Evolutionary conservation across 345 rosid species (phyloP).

Genomic region (Laguncularia racemosa): DNA sequence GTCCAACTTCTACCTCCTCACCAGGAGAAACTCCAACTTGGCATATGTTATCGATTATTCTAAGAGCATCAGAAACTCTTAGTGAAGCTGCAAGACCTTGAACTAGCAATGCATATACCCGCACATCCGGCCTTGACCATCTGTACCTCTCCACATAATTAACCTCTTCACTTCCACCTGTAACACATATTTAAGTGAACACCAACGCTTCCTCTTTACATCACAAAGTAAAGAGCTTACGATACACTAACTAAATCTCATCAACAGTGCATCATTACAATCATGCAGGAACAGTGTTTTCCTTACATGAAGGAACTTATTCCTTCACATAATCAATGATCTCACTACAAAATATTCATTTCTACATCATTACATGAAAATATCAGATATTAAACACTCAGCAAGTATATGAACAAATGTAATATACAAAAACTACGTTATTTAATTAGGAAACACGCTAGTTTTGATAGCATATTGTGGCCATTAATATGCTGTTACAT

Average conservation of each 20-base stretch:
- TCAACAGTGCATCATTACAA: no score
- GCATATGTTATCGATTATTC: constrained; percentile 60
- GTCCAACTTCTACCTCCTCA: constrained; percentile 49
- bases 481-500: no score
- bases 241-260: no score
- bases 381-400: not conserved
- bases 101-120: constrained; percentile 49
- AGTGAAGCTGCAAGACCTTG: constrained; percentile 64
- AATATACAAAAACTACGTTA: not conserved
- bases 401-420: no score
- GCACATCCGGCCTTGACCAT: constrained; percentile 89
- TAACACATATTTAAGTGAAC: constrained; percentile 1
- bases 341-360: no score
- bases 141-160: constrained; percentile 52
- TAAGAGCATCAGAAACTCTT: constrained; percentile 80
- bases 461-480: no score
- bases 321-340: no score
- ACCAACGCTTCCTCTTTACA: not conserved
- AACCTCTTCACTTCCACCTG: constrained; percentile 52
- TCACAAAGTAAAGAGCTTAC: not conserved
- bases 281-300: no score
- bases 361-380: not conserved
- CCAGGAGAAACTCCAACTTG: constrained; percentile 77
- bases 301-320: no score
- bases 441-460: no score